Base-by-base conservation (phyloP, 371 early-diverging fungal species). In the Mortierella sp. region DNA sequence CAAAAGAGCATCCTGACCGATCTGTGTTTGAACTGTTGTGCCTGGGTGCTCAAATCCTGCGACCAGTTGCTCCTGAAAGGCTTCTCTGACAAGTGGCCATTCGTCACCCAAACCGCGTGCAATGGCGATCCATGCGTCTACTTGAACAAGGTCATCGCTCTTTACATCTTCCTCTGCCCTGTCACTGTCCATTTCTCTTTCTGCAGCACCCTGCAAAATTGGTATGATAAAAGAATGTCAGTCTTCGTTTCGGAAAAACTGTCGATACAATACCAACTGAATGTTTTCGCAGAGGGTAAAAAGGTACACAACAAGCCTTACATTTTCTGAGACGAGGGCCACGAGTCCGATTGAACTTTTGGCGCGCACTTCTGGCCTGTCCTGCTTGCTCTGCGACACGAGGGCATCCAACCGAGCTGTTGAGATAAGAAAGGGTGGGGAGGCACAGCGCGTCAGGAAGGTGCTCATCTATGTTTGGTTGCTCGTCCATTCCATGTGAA, bases 61-160 rank as follows among this genome's bases (percentile, higher is more conserved):
- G 47, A 31, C 7, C 29, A 81, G 43, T 43, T 74, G 81, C 48
- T 81, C 81, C 63, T 55, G 70, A 48, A 77, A 81, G 13, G 81
- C 77, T 14, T 81, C 77, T 19, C 74, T 64, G 34, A 81, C 81
- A 16, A 81, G 48, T 1, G 77, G 81, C 81, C 81, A 81, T 5
- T 73, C 68, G 24, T 81, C 81, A 9, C 64, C 61, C 29, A 81
- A 41, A 4, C 77, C 68, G 39, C 41, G n/a, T 16, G 68, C 13
- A 16, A 81, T 74, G 1, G 64, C 63, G 29, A 26, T 40, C 77
- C 81, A 81, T 41, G 74, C 71, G 11, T 66, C 64, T 31, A 47
- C 4, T 47, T 64, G 65, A 4, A 48, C 16, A 24, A 16, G 9
- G 6, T 48, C 37, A 6, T 37, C 65, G 11, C 16, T 26, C 24